A percentile compares a stretch with the other conserved stretches of the same genome.
Conservation (phyloP, 257 asterid genomes). For the Oldenlandia corymbosa region DNA sequence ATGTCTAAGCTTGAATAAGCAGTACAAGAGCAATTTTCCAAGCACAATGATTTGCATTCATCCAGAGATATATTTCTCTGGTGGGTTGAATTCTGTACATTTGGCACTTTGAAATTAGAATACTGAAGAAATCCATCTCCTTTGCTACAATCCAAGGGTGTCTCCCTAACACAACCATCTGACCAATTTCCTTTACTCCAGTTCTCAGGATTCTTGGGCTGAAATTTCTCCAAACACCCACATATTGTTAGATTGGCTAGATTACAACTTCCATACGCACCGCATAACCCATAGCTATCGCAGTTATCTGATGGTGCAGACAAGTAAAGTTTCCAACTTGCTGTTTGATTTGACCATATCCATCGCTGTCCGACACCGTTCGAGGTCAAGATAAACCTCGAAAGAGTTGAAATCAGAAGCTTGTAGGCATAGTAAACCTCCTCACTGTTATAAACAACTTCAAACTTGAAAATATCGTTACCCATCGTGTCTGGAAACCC, state of each 20-base stretch:
- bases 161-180: slow-evolving; percentile 23
- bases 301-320: slow-evolving; percentile 27
- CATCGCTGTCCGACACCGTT: slow-evolving; percentile 27
- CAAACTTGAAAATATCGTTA: slow-evolving; percentile 9
- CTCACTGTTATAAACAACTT: slow-evolving; percentile 16
- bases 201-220: slow-evolving; percentile 19
- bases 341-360: slow-evolving; percentile 23
- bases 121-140: slow-evolving; percentile 24
- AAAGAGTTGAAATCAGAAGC: slow-evolving; percentile 5
- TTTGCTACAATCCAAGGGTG: background rate
- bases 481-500: slow-evolving; percentile 19
- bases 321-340: slow-evolving; percentile 25
- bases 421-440: slow-evolving; percentile 19
- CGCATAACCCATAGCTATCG: slow-evolving; percentile 36
- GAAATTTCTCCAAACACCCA: slow-evolving; percentile 32
- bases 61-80: slow-evolving; percentile 6
- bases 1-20: slow-evolving; percentile 25
- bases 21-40: slow-evolving; percentile 23
- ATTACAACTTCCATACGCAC: slow-evolving; percentile 32
- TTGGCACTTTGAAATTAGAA: slow-evolving; percentile 23
- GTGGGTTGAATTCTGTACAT: slow-evolving; percentile 3
- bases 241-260: slow-evolving; percentile 23
- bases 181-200: slow-evolving; percentile 22
- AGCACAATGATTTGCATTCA: slow-evolving; percentile 17
- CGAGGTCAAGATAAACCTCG: slow-evolving; percentile 18